phyloP scores from a whole-genome alignment of 108 stramenopile species.

The Pseudonitzschia multiseries region DNA sequence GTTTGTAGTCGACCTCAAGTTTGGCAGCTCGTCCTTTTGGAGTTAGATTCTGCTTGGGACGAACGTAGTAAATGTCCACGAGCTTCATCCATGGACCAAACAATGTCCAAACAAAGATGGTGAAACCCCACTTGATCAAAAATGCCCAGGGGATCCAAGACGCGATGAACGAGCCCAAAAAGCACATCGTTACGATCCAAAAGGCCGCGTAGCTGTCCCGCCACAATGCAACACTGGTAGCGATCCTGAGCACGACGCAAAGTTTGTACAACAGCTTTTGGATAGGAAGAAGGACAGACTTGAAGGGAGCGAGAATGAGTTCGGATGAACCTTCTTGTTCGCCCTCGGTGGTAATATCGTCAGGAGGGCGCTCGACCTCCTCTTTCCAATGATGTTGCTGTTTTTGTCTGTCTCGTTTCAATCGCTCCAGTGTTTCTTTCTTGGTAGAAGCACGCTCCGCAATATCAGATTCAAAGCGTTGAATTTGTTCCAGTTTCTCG shows the following conservation, averaged over 20 bases:
- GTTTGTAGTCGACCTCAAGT: slow-evolving; percentile 13
- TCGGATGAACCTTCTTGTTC: not conserved
- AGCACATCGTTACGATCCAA: slow-evolving; percentile 40
- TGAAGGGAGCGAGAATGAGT: slow-evolving; percentile 23
- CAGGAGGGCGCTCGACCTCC: not conserved
- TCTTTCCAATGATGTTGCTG: not conserved
- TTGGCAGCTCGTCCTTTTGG: slow-evolving; percentile 10
- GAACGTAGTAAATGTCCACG: slow-evolving; percentile 55
- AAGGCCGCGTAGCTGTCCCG: slow-evolving; percentile 53
- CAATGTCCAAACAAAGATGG: slow-evolving; percentile 50
- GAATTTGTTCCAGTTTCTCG: slow-evolving; percentile 16
- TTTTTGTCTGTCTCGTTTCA: slow-evolving; percentile 3
- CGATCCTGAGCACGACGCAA: slow-evolving; percentile 40
- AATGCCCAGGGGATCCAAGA: slow-evolving; percentile 59
- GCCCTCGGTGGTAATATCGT: not conserved
- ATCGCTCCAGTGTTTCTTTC: slow-evolving; percentile 14
- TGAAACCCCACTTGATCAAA: slow-evolving; percentile 50
- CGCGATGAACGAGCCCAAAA: slow-evolving; percentile 42
- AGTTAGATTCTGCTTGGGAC: not conserved
- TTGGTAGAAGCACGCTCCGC: slow-evolving; percentile 2
- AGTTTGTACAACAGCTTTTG: slow-evolving; percentile 30
- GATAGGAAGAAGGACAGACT: slow-evolving; percentile 44
- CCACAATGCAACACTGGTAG: slow-evolving; percentile 52
- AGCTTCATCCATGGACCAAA: slow-evolving; percentile 84
- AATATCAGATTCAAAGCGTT: slow-evolving; percentile 1